Conservation (phyloP, 2,329 filamentous ascomycete species). For the Paecilomyces sp. region DNA sequence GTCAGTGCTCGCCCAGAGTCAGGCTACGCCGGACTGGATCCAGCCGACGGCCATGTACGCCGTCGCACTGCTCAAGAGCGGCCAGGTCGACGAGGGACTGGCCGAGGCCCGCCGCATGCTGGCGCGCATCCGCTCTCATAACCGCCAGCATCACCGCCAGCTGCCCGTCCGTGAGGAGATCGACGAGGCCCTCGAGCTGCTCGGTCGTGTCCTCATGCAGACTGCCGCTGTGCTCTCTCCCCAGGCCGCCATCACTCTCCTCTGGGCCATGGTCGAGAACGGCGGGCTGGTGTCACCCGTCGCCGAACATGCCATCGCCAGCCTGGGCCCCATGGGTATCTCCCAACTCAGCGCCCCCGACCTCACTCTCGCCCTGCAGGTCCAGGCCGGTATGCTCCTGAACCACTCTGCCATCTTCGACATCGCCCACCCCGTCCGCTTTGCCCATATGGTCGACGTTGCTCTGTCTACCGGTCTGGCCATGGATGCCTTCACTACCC, state of each 20-base stretch:
- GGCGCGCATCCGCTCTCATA: conserved; percentile 63
- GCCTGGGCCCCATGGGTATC: conserved; percentile 53
- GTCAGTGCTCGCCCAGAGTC: conserved; percentile 57
- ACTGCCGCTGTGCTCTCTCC: conserved; percentile 45
- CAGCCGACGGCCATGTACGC: conserved; percentile 89
- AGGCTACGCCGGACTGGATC: conserved; percentile 60
- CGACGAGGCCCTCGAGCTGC: conserved; percentile 73
- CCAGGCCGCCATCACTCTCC: conserved; percentile 50
- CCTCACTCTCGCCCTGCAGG: conserved; percentile 54
- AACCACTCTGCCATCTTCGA: conserved; percentile 40
- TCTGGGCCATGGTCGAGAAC: conserved; percentile 61
- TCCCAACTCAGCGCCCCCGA: conserved; percentile 45
- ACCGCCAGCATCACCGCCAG: conserved; percentile 40
- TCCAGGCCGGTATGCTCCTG: conserved; percentile 46
- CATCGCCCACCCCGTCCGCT: conserved; percentile 52
- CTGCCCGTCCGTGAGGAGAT: conserved; percentile 67
- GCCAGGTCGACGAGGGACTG: conserved; percentile 75
- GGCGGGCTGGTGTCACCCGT: conserved; percentile 54
- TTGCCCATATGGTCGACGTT: conserved; percentile 55
- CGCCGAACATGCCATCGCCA: conserved; percentile 54
- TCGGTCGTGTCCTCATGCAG: conserved; percentile 51
- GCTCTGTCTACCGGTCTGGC: conserved; percentile 46
- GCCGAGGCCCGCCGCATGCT: conserved; percentile 80
- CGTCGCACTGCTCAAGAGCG: conserved; percentile 77
- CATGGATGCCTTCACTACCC: conserved; percentile 49